phyloP scores from a whole-genome alignment of 331 rosid genomes.

The Quercus lobata region DNA sequence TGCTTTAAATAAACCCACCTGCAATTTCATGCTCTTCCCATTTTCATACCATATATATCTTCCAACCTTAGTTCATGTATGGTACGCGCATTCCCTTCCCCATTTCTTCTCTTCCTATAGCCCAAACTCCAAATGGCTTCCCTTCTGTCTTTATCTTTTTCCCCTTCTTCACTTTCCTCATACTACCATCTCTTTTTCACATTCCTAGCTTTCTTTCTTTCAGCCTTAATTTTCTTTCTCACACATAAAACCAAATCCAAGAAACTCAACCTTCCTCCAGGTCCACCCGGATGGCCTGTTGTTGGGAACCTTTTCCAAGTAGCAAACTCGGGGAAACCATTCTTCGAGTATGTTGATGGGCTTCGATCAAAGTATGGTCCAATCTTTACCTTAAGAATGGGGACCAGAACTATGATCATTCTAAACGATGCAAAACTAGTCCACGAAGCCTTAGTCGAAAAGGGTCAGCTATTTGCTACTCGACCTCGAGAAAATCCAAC shows the following conservation, averaged over 20 bases:
- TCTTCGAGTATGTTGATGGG: conserved; percentile 48
- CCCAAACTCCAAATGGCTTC: conserved; percentile 35
- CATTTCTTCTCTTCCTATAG: not conserved
- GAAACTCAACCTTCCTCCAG: conserved; percentile 61
- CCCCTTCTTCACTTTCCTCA: conserved; percentile 24
- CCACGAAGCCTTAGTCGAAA: conserved; percentile 70
- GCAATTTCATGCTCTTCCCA: conserved; percentile 61
- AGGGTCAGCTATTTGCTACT: conserved; percentile 51
- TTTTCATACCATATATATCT: conserved; percentile 29
- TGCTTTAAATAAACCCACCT: conserved; percentile 59
- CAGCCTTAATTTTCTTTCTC: conserved; percentile 43
- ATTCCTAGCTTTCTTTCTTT: conserved; percentile 36
- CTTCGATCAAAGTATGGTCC: conserved; percentile 47
- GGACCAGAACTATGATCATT: conserved; percentile 63
- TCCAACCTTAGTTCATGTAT: not conserved
- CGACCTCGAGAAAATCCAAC: conserved; percentile 86
- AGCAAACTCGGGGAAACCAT: conserved; percentile 62
- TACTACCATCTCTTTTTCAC: conserved; percentile 46
- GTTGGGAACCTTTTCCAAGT: conserved; percentile 88
- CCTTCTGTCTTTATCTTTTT: not conserved
- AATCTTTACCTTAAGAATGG: conserved; percentile 80
- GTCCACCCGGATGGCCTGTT: conserved; percentile 93
- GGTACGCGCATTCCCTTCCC: not conserved
- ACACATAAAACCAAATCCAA: conserved; percentile 38
- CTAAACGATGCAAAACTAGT: conserved; percentile 52